Evolutionary conservation across 1,139 yeast genomes (phyloP), one percentile per base, ranked within the genome.

Genomic region (Suhomyces panamericanus): DNA sequence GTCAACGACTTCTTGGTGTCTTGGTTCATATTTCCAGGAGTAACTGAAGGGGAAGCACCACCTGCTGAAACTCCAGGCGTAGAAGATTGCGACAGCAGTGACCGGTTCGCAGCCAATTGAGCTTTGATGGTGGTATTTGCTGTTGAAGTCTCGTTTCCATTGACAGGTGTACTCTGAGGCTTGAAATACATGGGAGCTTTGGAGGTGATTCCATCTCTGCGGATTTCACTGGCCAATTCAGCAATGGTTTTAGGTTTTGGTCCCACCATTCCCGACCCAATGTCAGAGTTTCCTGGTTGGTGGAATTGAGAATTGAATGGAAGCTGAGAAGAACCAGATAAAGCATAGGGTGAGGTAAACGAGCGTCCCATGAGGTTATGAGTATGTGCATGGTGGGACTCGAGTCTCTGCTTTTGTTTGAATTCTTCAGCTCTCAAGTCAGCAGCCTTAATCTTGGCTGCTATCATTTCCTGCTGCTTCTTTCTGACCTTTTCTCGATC

Each of bases 401-500:
- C 72, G 39, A 67, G 48, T 41, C 72, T 47, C 56, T 68, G 75
- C 43, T 63, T 66, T 47, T 70, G 80, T 51, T 74, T 72, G 46
- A 70, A 62, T 51, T 80, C 83, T 50, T 78, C 83, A 5, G 78
- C 70, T 50, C 72, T 75, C 41, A 75, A 49, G 16, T 81, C 79
- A 4, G 83, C 83, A 24, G 79, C 83, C 52, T 77, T 76, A 1
- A 83, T 82, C 52, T 71, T 77, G 1, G 81, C 78, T 24, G 82
- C 80, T 3, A 81, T 81, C 43, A 75, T 70, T 54, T 82, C 87
- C 42, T 80, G 80, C 58, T 83, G 89, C 54, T 83, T 81, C 62
- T 83, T 81, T 63, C 87, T 80, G 38, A 80, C 82, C 48, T 78
- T 80, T 58, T 90, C 97, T 61, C 88, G 80, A 57, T 90, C 97